These are phyloP conservation scores for Colletotrichum chrysophilum DNA, from an alignment of 2,329 filamentous ascomycete species.

Conservation along the genomic window DNA sequence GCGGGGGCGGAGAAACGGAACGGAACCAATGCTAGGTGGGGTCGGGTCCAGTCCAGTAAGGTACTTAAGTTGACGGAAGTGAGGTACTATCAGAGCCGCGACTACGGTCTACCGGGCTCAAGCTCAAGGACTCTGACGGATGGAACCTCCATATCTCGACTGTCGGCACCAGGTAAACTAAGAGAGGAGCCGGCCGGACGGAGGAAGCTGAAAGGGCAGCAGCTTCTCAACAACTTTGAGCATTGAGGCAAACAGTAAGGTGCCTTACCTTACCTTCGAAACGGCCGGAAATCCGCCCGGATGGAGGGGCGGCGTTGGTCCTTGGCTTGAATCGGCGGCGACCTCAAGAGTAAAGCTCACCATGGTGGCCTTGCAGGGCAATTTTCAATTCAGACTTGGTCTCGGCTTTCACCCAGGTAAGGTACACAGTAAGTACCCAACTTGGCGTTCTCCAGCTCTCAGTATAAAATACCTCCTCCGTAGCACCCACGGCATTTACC, in stretches of 20 bases:
- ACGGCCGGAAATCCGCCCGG: neutral
- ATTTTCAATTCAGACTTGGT: neutral
- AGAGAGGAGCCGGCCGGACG: neutral
- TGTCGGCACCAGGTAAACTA: neutral
- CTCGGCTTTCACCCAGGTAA: neutral
- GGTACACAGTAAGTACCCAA: neutral
- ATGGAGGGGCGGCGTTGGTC: neutral
- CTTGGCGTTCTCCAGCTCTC: neutral
- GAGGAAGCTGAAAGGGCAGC: neutral
- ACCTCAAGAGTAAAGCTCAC: neutral
- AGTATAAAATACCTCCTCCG: neutral
- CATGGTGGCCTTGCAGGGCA: neutral
- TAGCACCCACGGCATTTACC: neutral
- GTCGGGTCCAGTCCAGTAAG: neutral
- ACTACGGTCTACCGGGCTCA: neutral
- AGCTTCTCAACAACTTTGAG: neutral
- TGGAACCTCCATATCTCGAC: neutral
- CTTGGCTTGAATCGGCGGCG: too few species aligned
- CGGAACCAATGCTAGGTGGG: neutral
- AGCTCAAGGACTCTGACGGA: neutral
- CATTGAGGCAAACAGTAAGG: neutral
- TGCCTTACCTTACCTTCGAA: neutral
- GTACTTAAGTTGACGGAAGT: neutral
- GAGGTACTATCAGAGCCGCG: neutral
- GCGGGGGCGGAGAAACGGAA: neutral